These are phyloP conservation scores for Onygena corvina DNA, from an alignment of 2,329 filamentous ascomycete genomes.

Conservation along the genomic window DNA sequence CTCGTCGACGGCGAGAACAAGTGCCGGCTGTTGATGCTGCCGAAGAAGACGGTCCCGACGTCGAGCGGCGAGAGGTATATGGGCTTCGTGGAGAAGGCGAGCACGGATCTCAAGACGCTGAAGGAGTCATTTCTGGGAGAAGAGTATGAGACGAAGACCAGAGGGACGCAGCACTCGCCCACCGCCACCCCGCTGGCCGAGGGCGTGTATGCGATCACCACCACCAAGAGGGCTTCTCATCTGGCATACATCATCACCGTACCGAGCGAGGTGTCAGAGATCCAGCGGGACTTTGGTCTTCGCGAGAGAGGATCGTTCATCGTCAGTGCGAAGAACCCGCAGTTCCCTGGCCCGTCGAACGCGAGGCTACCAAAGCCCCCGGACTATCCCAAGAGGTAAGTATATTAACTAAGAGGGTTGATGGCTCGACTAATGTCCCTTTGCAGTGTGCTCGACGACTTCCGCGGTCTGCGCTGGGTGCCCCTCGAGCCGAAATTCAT, in stretches of 20 bases:
- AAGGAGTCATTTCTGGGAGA: conserved; percentile 57
- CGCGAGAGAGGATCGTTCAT: conserved; percentile 62
- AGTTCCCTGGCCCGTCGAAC: conserved; percentile 52
- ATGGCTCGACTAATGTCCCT: background rate
- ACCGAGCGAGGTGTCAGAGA: conserved; percentile 54
- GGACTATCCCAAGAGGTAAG: conserved; percentile 58
- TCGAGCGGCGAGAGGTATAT: conserved; percentile 60
- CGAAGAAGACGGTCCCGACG: conserved; percentile 70
- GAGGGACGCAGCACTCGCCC: conserved; percentile 54
- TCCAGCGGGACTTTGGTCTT: conserved; percentile 65
- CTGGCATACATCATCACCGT: conserved; percentile 70
- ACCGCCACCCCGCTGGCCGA: conserved; percentile 67
- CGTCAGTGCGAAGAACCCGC: conserved; percentile 67
- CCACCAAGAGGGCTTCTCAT: conserved; percentile 59
- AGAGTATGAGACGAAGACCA: conserved; percentile 66
- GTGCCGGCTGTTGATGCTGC: conserved; percentile 62
- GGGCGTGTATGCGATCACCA: conserved; percentile 71
- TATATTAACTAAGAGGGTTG: conserved; percentile 8
- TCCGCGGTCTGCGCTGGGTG: conserved; percentile 60
- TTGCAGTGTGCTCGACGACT: conserved; percentile 55
- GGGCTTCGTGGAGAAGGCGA: conserved; percentile 68
- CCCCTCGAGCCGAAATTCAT: conserved; percentile 61
- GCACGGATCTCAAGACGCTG: conserved; percentile 54
- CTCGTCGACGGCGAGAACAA: conserved; percentile 46
- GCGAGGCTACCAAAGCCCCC: conserved; percentile 52